phyloP scores from a whole-genome alignment of 2,329 filamentous ascomycete genomes.

The Curvularia eragrostidis region DNA sequence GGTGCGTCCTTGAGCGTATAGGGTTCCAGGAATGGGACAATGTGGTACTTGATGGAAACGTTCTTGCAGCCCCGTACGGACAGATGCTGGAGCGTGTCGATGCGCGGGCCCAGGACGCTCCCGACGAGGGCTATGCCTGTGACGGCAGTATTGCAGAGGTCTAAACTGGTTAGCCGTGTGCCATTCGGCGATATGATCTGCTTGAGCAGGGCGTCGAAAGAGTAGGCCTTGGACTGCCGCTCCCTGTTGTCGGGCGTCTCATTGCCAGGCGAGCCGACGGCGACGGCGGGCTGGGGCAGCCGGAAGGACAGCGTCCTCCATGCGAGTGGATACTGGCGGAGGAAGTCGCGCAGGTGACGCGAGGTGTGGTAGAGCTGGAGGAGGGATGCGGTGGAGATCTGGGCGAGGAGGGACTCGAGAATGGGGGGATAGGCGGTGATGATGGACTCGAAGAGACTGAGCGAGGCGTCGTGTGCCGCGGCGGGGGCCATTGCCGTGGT shows the following conservation, averaged over 20 bases:
- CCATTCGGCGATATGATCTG: slow-evolving; percentile 64
- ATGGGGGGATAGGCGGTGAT: slow-evolving; percentile 64
- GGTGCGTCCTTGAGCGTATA: slow-evolving; percentile 52
- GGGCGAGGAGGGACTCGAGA: slow-evolving; percentile 64
- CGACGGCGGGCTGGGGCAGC: slow-evolving; percentile 52
- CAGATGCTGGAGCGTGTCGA: slow-evolving; percentile 63
- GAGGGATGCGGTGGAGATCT: slow-evolving; percentile 63
- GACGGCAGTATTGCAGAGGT: slow-evolving; percentile 67
- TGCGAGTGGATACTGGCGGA: slow-evolving; percentile 64
- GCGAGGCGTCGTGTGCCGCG: slow-evolving; percentile 15
- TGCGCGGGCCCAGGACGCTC: slow-evolving; percentile 61
- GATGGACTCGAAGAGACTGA: slow-evolving; percentile 60
- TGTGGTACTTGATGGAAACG: slow-evolving; percentile 69
- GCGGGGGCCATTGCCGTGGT: slow-evolving; percentile 7
- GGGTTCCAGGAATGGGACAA: slow-evolving; percentile 62
- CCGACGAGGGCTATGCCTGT: slow-evolving; percentile 63
- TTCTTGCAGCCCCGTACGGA: slow-evolving; percentile 69
- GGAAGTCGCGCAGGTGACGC: slow-evolving; percentile 60
- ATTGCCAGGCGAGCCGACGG: slow-evolving; percentile 48
- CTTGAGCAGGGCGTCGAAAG: slow-evolving; percentile 64
- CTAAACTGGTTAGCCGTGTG: slow-evolving; percentile 62
- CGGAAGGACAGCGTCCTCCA: slow-evolving; percentile 68
- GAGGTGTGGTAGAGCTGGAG: slow-evolving; percentile 67
- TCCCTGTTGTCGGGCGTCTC: slow-evolving; percentile 50
- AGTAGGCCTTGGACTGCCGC: slow-evolving; percentile 63